Evolutionary conservation across 2,329 filamentous ascomycete species (phyloP).

Genomic region (Colletotrichum sp.): DNA sequence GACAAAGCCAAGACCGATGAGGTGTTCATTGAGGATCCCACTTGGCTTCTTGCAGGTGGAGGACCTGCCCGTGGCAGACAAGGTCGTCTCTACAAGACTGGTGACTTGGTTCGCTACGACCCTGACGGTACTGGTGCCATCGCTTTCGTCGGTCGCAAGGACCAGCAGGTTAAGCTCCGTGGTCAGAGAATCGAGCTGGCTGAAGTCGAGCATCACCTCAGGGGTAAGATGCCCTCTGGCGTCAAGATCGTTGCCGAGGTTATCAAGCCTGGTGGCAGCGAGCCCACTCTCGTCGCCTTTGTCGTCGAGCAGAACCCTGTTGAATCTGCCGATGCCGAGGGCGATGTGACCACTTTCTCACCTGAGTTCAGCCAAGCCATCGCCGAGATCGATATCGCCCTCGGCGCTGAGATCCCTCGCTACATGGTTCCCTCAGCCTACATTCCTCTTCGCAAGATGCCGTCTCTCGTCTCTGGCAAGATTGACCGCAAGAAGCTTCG

Average conservation of each 20-base stretch:
- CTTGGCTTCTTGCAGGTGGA: constrained; percentile 52
- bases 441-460: constrained; percentile 50
- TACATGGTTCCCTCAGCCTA: constrained; percentile 57
- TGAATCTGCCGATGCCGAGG: constrained; percentile 13
- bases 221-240: constrained; percentile 45
- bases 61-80: constrained; percentile 42
- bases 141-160: constrained; percentile 66
- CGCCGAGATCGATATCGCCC: constrained; percentile 32
- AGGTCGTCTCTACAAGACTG: constrained; percentile 62
- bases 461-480: constrained; percentile 53
- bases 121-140: constrained; percentile 58
- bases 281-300: constrained; percentile 53
- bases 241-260: constrained; percentile 54
- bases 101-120: constrained; percentile 62
- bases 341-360: constrained; percentile 33
- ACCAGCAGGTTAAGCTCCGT: constrained; percentile 71
- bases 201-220: constrained; percentile 57
- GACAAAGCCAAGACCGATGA: constrained; percentile 62
- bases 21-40: constrained; percentile 61
- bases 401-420: constrained; percentile 40
- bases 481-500: constrained; percentile 54
- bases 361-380: constrained; percentile 35
- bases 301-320: constrained; percentile 39
- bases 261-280: constrained; percentile 48
- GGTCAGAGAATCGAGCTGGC: constrained; percentile 70